These are phyloP conservation scores for Tardiomyces digboiensis DNA, from an alignment of 1,139 yeast genomes.

Conservation along the genomic window DNA sequence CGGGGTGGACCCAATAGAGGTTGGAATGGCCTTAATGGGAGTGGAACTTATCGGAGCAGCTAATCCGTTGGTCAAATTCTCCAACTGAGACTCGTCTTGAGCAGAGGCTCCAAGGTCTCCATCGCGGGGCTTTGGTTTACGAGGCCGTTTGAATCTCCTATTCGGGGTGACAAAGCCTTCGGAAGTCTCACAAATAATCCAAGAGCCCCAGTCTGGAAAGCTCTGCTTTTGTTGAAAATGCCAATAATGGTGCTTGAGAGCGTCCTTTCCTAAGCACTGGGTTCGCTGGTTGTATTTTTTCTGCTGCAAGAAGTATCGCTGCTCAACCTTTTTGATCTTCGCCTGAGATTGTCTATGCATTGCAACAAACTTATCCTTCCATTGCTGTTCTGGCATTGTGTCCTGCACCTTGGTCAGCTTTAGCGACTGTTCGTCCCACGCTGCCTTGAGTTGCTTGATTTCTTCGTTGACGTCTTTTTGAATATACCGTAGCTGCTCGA, in stretches of 20 bases:
- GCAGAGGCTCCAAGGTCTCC: no score
- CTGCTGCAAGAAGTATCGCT: conserved; percentile 14
- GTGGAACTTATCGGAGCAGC: no score
- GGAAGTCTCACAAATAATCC: conserved; percentile 21
- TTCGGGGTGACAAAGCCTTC: neutral
- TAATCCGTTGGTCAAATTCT: no score
- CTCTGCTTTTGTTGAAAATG: conserved; percentile 26
- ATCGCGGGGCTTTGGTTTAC: neutral
- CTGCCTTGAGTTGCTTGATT: conserved; percentile 15
- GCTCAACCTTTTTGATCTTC: conserved; percentile 20
- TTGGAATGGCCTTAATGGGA: no score
- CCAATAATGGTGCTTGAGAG: conserved; percentile 29
- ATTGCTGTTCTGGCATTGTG: conserved; percentile 12
- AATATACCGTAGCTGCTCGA: conserved; percentile 17
- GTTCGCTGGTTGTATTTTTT: conserved; percentile 25
- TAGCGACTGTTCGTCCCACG: conserved; percentile 17
- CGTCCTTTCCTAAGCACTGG: conserved; percentile 25
- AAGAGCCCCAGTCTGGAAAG: conserved; percentile 24
- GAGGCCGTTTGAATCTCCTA: neutral
- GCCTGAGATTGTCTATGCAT: conserved; percentile 15
- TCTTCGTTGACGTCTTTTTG: conserved; percentile 18
- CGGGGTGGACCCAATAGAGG: no score
- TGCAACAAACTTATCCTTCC: conserved; percentile 14
- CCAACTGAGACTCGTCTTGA: no score
- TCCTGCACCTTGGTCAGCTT: conserved; percentile 18